phyloP scores from a whole-genome alignment of 108 stramenopile genomes.

The Pseudonitzschia delicatissima region DNA sequence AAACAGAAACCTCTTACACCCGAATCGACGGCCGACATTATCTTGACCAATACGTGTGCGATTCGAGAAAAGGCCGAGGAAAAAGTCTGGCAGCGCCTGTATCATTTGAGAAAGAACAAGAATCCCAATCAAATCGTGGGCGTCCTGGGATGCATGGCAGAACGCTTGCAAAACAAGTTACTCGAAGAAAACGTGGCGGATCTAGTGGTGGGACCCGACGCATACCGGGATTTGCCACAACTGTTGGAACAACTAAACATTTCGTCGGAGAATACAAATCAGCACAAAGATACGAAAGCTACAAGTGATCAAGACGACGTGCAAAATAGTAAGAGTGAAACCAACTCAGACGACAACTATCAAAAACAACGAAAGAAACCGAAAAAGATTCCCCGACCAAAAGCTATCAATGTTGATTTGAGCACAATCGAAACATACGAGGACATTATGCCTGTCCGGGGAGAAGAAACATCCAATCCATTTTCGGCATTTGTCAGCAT shows the following conservation, averaged over 20 bases:
- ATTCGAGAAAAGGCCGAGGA: constrained; percentile 97
- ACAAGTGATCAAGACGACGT: not conserved
- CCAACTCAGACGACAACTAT: not conserved
- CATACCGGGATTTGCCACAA: constrained; percentile 95
- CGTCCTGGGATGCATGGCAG: constrained; percentile 99
- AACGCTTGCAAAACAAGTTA: constrained; percentile 91
- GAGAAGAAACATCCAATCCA: constrained; percentile 33
- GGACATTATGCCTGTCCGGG: constrained; percentile 90
- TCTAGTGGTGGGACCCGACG: constrained; percentile 97
- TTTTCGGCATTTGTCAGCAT: constrained; percentile 92
- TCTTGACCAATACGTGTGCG: constrained; percentile 98
- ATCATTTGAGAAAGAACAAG: constrained; percentile 42
- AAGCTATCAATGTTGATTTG: constrained; percentile 88
- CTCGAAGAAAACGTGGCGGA: constrained; percentile 86
- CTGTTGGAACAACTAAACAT: constrained; percentile 55
- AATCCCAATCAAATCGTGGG: constrained; percentile 74
- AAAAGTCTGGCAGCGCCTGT: constrained; percentile 92
- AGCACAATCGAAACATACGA: constrained; percentile 96
- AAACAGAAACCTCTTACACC: constrained; percentile 13
- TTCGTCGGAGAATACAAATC: too few relatives aligned
- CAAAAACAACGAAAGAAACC: not conserved
- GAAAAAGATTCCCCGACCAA: constrained; percentile 12
- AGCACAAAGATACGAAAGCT: not conserved
- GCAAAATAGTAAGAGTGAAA: not conserved
- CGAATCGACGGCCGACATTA: constrained; percentile 51